Percentiles rank a stretch among this genome's conserved stretches.
Conservation (phyloP, 1,284 basidiomycete genomes). For the Hemileia vastatrix region DNA sequence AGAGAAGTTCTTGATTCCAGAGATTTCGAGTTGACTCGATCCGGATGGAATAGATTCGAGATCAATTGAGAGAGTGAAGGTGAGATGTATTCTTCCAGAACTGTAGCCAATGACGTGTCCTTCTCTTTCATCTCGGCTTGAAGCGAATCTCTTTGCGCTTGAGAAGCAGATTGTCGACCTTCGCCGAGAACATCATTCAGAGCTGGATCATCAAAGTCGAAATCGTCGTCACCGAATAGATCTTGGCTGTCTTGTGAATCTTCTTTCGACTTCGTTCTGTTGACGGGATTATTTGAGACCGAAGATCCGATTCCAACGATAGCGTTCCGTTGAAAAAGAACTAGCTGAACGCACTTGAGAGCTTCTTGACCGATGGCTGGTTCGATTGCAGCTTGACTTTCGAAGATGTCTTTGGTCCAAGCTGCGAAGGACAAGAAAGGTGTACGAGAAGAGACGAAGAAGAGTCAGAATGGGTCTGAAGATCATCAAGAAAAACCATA, state of each 20-base stretch:
- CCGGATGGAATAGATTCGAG: slow-evolving; percentile 52
- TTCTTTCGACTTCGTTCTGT: too few species aligned
- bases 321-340: slow-evolving; percentile 55
- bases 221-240: slow-evolving; percentile 51
- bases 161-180: slow-evolving; percentile 40
- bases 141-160: slow-evolving; percentile 48
- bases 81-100: slow-evolving; percentile 53
- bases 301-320: slow-evolving; percentile 49
- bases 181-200: slow-evolving; percentile 53
- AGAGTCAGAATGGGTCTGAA: too few species aligned
- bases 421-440: slow-evolving; percentile 45
- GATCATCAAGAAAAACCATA: slow-evolving; percentile 1
- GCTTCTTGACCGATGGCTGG: slow-evolving; percentile 54
- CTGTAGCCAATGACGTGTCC: slow-evolving; percentile 47
- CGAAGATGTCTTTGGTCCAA: slow-evolving; percentile 57
- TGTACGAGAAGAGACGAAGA: too few species aligned
- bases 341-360: slow-evolving; percentile 55
- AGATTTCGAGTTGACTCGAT: too few species aligned
- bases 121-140: slow-evolving; percentile 30
- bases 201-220: slow-evolving; percentile 54
- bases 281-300: neutral
- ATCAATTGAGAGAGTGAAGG: slow-evolving; percentile 58
- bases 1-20: slow-evolving; percentile 26
- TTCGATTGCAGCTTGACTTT: slow-evolving; percentile 51
- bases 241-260: slow-evolving; percentile 68